Conservation (phyloP, 2,329 filamentous ascomycete genomes). For the Juglanconis oblonga region DNA sequence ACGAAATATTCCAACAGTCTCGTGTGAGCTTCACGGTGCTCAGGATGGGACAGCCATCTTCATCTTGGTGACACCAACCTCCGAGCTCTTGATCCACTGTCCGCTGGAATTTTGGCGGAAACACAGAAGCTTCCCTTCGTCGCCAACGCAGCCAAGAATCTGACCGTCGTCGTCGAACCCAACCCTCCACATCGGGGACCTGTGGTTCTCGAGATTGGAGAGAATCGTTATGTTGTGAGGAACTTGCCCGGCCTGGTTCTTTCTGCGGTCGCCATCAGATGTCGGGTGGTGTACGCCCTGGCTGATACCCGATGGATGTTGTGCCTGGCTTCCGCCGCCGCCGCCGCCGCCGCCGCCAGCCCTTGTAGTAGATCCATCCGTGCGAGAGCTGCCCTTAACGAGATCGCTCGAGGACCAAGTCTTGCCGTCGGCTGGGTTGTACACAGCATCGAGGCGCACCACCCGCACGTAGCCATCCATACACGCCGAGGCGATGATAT, state of each 20-base stretch:
- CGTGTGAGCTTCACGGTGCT: not conserved
- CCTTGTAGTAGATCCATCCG: constrained; percentile 9
- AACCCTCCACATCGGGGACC: constrained; percentile 72
- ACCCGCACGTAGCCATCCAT: constrained; percentile 89
- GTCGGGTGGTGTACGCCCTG: constrained; percentile 52
- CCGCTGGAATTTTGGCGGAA: constrained; percentile 60
- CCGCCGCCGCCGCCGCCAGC: constrained; percentile 9
- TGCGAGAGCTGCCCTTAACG: constrained; percentile 30
- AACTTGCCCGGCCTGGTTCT: constrained; percentile 62
- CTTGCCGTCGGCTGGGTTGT: constrained; percentile 43
- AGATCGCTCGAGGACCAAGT: constrained; percentile 49
- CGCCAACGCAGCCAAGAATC: constrained; percentile 71
- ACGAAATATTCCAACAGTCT: not conserved
- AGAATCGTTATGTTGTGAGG: constrained; percentile 61
- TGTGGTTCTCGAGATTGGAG: constrained; percentile 64
- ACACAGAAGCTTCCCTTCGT: constrained; percentile 66
- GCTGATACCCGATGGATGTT: constrained; percentile 47
- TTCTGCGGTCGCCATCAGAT: constrained; percentile 46
- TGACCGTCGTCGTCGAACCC: constrained; percentile 69
- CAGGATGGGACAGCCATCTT: constrained; percentile 45
- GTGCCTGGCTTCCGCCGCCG: constrained; percentile 21
- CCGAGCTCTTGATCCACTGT: constrained; percentile 57
- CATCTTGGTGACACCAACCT: constrained; percentile 56
- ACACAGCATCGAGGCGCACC: constrained; percentile 72
- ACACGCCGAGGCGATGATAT: constrained; percentile 86